Percentiles rank a stretch among this genome's conserved stretches.
phyloP scores from a whole-genome alignment of 108 stramenopile species.

The Bacterosira constricta region DNA sequence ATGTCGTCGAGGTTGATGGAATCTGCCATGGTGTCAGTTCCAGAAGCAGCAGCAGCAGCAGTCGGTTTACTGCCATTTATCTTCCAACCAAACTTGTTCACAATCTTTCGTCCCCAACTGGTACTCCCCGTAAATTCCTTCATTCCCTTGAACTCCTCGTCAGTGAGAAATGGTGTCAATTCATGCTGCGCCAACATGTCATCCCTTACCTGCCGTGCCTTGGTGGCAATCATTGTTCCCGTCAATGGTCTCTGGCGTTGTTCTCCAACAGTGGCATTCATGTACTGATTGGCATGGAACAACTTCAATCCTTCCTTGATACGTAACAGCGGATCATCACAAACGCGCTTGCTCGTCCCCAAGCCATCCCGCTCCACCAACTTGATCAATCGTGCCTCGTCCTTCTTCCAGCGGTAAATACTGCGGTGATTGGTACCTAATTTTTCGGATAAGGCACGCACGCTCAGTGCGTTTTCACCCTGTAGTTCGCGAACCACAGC shows the following conservation, averaged over 20 bases:
- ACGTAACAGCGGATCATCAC: constrained; percentile 8
- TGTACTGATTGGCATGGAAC: not conserved
- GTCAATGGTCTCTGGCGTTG: constrained; percentile 4
- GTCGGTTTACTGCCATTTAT: not conserved
- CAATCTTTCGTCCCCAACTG: constrained; percentile 37
- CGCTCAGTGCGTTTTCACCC: not conserved
- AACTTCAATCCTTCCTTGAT: constrained; percentile 21
- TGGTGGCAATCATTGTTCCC: constrained; percentile 22
- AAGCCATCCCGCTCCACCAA: constrained; percentile 29
- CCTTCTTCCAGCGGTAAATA: constrained; percentile 43
- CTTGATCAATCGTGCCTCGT: constrained; percentile 14
- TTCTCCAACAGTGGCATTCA: not conserved
- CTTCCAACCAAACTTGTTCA: constrained; percentile 17
- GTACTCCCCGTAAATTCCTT: constrained; percentile 31
- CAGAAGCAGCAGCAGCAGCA: not conserved
- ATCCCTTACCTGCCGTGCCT: constrained; percentile 32
- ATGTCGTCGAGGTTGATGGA: not conserved
- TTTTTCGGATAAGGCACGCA: constrained; percentile 6
- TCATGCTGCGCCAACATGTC: constrained; percentile 35
- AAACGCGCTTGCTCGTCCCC: constrained; percentile 7
- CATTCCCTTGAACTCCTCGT: constrained; percentile 22
- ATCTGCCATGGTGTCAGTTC: not conserved
- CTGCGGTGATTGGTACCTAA: constrained; percentile 10
- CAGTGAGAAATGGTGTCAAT: constrained; percentile 20
- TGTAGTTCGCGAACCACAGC: constrained; percentile 6